Percentiles rank a stretch among this genome's conserved stretches.
Evolutionary conservation across 1,139 yeast species (phyloP).

Genomic region (Debaryomyces sp.): DNA sequence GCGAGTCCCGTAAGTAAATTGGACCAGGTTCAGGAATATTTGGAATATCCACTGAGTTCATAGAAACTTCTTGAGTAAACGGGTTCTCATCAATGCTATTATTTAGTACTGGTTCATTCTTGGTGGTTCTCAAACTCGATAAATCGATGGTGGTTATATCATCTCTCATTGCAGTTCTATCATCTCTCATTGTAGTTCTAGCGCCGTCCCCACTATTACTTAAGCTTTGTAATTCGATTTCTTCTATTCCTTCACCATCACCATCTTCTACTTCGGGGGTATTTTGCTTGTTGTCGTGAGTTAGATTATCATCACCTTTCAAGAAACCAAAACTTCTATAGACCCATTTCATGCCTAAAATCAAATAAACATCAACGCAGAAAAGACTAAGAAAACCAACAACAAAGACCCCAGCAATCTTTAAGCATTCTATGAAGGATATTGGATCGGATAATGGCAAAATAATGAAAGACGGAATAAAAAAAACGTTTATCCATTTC

Average conservation of each 20-base stretch:
- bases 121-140: slow-evolving; percentile 20
- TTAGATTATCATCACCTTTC: slow-evolving; percentile 12
- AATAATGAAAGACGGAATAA: slow-evolving; percentile 75
- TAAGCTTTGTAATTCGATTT: slow-evolving; percentile 17
- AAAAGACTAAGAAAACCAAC: slow-evolving; percentile 62
- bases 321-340: slow-evolving; percentile 23
- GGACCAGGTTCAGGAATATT: slow-evolving; percentile 22
- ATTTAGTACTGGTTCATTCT: slow-evolving; percentile 15
- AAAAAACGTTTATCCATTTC: slow-evolving; percentile 78
- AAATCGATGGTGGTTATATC: slow-evolving; percentile 43
- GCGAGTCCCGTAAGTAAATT: slow-evolving; percentile 15
- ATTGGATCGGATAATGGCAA: slow-evolving; percentile 69
- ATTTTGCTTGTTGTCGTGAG: slow-evolving; percentile 11
- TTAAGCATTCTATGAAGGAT: slow-evolving; percentile 66
- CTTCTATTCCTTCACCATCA: slow-evolving; percentile 14
- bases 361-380: slow-evolving; percentile 46
- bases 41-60: slow-evolving; percentile 9
- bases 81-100: slow-evolving; percentile 20
- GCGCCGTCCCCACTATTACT: slow-evolving; percentile 7
- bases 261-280: neutral
- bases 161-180: slow-evolving; percentile 32
- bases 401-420: slow-evolving; percentile 73
- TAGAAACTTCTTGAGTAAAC: slow-evolving; percentile 12
- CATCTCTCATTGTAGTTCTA: slow-evolving; percentile 31
- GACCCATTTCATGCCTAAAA: slow-evolving; percentile 27